Base-by-base conservation (phyloP, 2,329 filamentous ascomycete species). In the Stagonosporopsis rhizophila region DNA sequence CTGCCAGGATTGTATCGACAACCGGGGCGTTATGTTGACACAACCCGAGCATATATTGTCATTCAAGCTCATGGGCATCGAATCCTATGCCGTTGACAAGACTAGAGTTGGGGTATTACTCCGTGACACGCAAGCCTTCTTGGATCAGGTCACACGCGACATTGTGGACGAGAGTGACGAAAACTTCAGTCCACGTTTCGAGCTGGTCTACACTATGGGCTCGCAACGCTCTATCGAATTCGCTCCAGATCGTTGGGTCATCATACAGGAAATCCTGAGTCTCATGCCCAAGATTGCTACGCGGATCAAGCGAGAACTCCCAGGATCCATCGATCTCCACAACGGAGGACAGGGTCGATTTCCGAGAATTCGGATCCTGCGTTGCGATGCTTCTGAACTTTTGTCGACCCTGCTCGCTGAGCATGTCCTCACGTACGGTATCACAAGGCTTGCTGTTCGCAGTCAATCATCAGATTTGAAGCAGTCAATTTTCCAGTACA, bases 161-260 rank as follows among this genome's bases (percentile, higher is more conserved):
- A 78, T 90, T 2, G 76, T 89, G 0, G 87, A 89, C 52, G 86
- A 90, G 68, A 86, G 83, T 35, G 87, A 90, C 44, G 85, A 89
- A 53, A 85, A 84, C 50, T 83, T 89, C 39, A 84, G 80, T 40
- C 78, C 81, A 4, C 84, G 82, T 40, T 87, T 87, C 34, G 85
- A 89, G 63, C 69, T 89, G 0, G 77, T 89, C 1, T 89, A 89
- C 54, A 87, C 86, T 0, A 82, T 88, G 61, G 87, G 86, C 0
- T 57, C 67, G 0, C 83, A 87, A 53, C 64, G 68, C 1, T 61
- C 80, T 0, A 75, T 87, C 0, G 83, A 88, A 5, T 74, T 81
- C 8, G 79, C 80, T 41, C 83, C 83, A 0, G 70, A 82, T 2
- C 75, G 88, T 4, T 90, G 87, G 88, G 60, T 64, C 0, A 59